These are phyloP conservation scores for Didymella glomerata DNA, from an alignment of 2,329 filamentous ascomycete species.

Conservation along the genomic window DNA sequence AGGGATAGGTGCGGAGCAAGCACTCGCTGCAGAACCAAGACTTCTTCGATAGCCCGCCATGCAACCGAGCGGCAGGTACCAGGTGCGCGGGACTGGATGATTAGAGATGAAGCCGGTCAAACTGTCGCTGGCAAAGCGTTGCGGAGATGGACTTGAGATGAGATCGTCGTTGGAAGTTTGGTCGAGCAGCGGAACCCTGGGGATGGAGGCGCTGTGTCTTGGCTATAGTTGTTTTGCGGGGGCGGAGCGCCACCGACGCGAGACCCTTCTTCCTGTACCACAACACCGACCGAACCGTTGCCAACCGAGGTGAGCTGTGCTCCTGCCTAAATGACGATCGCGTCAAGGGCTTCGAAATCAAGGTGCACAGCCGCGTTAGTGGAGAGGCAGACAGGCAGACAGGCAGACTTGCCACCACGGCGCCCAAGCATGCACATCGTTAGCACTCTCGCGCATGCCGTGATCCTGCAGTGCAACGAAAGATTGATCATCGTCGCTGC, in stretches of 20 bases:
- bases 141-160: neutral
- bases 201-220: neutral
- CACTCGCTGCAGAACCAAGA: constrained; percentile 23
- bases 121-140: neutral
- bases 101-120: neutral
- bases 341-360: constrained; percentile 5
- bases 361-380: constrained; percentile 2
- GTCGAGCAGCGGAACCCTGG: neutral
- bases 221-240: constrained; percentile 8
- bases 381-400: neutral
- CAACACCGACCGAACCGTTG: constrained; percentile 11
- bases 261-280: constrained; percentile 1
- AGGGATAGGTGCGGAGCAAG: constrained; percentile 15
- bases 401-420: constrained; percentile 1
- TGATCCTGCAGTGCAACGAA: constrained; percentile 6
- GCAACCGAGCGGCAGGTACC: constrained; percentile 4
- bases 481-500: too few relatives aligned
- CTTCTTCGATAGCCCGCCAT: constrained; percentile 18
- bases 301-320: constrained; percentile 11
- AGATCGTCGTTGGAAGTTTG: neutral
- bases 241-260: constrained; percentile 10
- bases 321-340: constrained; percentile 21
- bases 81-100: constrained; percentile 1
- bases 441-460: constrained; percentile 3
- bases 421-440: constrained; percentile 3